Evolutionary conservation across 2,329 filamentous ascomycete species (phyloP).

Genomic region (Fusarium sublunatum): DNA sequence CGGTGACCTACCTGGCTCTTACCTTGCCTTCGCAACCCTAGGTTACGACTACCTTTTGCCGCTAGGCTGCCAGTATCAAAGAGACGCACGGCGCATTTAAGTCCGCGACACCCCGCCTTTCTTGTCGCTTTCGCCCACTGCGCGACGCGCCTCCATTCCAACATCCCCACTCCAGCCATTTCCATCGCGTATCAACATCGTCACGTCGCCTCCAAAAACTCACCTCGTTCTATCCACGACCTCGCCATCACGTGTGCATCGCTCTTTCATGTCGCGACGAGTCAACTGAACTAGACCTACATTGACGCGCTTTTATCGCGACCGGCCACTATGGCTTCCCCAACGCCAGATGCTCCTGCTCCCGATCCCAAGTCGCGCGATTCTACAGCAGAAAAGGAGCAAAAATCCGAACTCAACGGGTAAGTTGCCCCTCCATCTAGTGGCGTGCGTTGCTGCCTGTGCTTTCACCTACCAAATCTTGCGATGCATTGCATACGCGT

Average conservation of each 20-base stretch:
- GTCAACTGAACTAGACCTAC: slow-evolving; percentile 45
- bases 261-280: slow-evolving; percentile 54
- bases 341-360: slow-evolving; percentile 55
- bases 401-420: slow-evolving; percentile 53
- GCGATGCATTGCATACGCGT: slow-evolving; percentile 7
- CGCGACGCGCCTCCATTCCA: slow-evolving; percentile 43
- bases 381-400: slow-evolving; percentile 45
- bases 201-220: slow-evolving; percentile 14
- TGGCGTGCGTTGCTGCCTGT: slow-evolving; percentile 19
- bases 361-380: slow-evolving; percentile 61
- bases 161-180: slow-evolving; percentile 27
- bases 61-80: slow-evolving; percentile 34
- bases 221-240: slow-evolving; percentile 9
- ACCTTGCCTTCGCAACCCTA: slow-evolving; percentile 15
- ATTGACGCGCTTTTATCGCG: slow-evolving; percentile 50
- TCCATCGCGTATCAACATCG: slow-evolving; percentile 30
- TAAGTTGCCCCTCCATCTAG: slow-evolving; percentile 45
- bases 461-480: slow-evolving; percentile 20
- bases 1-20: slow-evolving; percentile 25
- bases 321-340: slow-evolving; percentile 66
- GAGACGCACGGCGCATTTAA: slow-evolving; percentile 29
- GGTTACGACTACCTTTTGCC: slow-evolving; percentile 32
- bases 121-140: slow-evolving; percentile 21
- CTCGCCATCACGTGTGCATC: slow-evolving; percentile 20
- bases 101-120: slow-evolving; percentile 32